Conservation (phyloP, 208 protist genomes). For the Acanthamoeba polyphaga region DNA sequence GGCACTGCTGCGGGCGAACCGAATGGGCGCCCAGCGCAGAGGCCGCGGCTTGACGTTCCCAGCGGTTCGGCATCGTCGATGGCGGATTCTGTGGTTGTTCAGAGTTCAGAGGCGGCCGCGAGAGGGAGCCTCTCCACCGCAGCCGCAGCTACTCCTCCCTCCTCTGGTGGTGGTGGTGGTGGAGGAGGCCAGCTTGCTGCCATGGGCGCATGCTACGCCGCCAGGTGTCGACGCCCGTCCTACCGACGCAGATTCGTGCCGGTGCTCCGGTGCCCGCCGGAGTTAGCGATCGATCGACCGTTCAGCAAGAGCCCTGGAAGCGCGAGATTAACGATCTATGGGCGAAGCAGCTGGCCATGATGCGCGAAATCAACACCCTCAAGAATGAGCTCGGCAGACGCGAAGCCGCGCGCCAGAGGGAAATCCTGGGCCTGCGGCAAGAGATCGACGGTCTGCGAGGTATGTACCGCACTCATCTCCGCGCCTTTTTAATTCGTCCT, state of each 20-base stretch:
- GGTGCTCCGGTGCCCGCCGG: not conserved
- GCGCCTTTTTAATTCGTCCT: no score
- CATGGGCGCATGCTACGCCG: slow-evolving; percentile 28
- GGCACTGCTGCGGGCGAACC: not conserved
- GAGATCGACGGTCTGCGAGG: slow-evolving; percentile 57
- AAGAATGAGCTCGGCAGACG: slow-evolving; percentile 67
- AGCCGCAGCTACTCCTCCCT: not conserved
- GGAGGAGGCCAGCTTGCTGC: slow-evolving; percentile 21
- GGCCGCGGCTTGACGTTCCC: not conserved
- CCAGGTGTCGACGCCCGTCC: slow-evolving; percentile 18
- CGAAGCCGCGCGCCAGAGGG: slow-evolving; percentile 69
- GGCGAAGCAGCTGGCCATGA: slow-evolving; percentile 74
- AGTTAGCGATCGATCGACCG: not conserved
- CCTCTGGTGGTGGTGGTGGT: not conserved
- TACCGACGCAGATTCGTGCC: slow-evolving; percentile 50
- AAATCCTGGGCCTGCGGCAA: slow-evolving; percentile 52
- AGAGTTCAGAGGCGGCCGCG: not conserved
- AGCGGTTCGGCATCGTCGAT: not conserved
- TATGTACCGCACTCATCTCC: not conserved
- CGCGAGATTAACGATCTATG: slow-evolving; percentile 69
- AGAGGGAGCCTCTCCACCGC: not conserved
- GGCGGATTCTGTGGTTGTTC: not conserved
- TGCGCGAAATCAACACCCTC: slow-evolving; percentile 72
- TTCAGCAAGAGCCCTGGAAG: slow-evolving; percentile 71
- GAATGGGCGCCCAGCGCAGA: slow-evolving; percentile 20